phyloP scores from a whole-genome alignment of 1,284 basidiomycete species.

The Kalmanozyma brasiliensis region DNA sequence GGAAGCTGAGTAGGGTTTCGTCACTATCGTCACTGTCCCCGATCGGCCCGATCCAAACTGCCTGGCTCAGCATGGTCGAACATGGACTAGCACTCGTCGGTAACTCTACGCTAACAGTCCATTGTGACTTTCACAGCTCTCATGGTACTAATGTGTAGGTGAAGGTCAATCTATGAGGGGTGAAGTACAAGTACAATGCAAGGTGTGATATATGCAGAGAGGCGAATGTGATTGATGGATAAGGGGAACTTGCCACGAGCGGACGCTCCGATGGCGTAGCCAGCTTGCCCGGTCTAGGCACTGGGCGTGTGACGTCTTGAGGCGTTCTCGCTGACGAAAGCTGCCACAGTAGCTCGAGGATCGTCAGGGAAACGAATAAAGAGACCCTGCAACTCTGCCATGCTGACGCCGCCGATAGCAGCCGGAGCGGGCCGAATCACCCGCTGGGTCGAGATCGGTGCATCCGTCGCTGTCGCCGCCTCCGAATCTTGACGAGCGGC shows the following conservation, averaged over 20 bases:
- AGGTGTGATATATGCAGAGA: background rate
- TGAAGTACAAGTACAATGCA: conserved; percentile 11
- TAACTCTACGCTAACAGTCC: no score
- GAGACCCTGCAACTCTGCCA: conserved; percentile 67
- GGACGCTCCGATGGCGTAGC: conserved; percentile 1
- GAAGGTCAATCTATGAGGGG: background rate
- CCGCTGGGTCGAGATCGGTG: conserved; percentile 9
- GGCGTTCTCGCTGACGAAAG: conserved; percentile 38
- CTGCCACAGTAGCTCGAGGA: conserved; percentile 54
- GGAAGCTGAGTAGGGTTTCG: background rate
- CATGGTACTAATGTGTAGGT: no score
- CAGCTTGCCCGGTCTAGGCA: background rate
- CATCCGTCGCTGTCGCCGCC: background rate
- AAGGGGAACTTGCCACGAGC: background rate
- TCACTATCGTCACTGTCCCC: background rate
- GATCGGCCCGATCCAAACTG: background rate
- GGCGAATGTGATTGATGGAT: background rate
- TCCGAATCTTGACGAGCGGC: background rate
- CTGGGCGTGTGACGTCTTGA: conserved; percentile 4
- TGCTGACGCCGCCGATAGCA: conserved; percentile 65
- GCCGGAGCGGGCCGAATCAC: conserved; percentile 42
- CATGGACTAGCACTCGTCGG: no score
- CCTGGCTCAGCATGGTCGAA: background rate
- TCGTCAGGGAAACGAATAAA: conserved; percentile 66
- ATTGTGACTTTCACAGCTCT: no score